Conservation (phyloP, 495 filamentous ascomycete genomes). For the Darksidea phi region DNA sequence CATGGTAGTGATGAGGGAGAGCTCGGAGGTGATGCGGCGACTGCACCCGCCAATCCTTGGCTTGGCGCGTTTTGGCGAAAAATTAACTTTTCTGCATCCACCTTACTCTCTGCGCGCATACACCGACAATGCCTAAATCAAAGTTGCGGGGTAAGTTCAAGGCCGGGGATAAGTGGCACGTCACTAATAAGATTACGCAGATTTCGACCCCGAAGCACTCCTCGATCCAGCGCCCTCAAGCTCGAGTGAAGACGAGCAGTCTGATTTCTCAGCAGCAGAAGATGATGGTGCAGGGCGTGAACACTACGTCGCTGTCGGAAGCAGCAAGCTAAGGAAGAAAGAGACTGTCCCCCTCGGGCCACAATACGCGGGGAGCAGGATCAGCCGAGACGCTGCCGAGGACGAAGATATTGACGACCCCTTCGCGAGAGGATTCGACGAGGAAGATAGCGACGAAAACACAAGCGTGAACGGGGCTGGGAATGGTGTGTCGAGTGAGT, state of each 20-base stretch:
- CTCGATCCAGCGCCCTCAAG: constrained; percentile 54
- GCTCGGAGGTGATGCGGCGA: not conserved
- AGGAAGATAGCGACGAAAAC: constrained; percentile 17
- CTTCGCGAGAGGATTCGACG: constrained; percentile 42
- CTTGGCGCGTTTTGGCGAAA: no score
- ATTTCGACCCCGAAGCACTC: constrained; percentile 78
- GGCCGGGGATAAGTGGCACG: not conserved
- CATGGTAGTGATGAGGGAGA: constrained; percentile 5
- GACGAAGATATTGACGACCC: constrained; percentile 47
- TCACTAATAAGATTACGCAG: constrained; percentile 46
- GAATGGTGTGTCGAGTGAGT: no score
- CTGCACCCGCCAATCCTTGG: no score
- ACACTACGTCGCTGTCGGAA: constrained; percentile 81
- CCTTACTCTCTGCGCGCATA: not conserved
- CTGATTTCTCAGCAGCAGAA: constrained; percentile 45
- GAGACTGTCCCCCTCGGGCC: constrained; percentile 67
- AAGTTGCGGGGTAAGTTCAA: constrained; percentile 35
- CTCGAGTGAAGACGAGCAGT: constrained; percentile 48
- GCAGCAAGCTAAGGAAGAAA: constrained; percentile 79
- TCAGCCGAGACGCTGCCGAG: constrained; percentile 69
- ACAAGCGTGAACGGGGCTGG: no score
- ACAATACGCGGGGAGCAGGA: constrained; percentile 73
- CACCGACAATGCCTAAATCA: constrained; percentile 32
- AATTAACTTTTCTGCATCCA: no score
- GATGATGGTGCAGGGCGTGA: constrained; percentile 62